Conservation (phyloP, 2,329 filamentous ascomycete genomes). For the Diaporthe longicolla region DNA sequence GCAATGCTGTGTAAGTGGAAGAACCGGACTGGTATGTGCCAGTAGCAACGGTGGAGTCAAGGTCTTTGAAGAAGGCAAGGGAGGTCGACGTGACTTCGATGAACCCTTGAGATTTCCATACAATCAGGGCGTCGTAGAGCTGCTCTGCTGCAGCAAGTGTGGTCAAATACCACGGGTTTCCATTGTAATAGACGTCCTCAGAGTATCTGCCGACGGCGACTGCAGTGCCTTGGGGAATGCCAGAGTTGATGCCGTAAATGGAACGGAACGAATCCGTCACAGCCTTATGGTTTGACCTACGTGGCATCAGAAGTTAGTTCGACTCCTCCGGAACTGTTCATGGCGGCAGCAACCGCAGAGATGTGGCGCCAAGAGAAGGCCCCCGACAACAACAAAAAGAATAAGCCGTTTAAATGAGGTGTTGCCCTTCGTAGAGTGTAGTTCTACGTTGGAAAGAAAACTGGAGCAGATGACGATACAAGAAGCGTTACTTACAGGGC, state of each 20-base stretch:
- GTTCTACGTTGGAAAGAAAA: not conserved
- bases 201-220: slow-evolving; percentile 77
- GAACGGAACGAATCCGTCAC: slow-evolving; percentile 82
- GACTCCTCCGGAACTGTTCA: not conserved
- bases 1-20: slow-evolving; percentile 66
- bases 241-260: slow-evolving; percentile 78
- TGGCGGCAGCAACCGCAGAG: not conserved
- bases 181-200: slow-evolving; percentile 81
- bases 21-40: slow-evolving; percentile 73
- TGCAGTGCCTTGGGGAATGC: slow-evolving; percentile 71
- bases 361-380: not conserved
- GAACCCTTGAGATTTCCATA: slow-evolving; percentile 75
- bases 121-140: slow-evolving; percentile 81
- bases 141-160: slow-evolving; percentile 85
- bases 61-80: slow-evolving; percentile 78
- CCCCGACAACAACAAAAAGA: not conserved
- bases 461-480: no score
- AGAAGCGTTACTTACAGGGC: slow-evolving; percentile 61
- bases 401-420: not conserved
- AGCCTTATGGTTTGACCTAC: slow-evolving; percentile 77
- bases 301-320: not conserved
- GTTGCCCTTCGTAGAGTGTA: no score
- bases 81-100: slow-evolving; percentile 76
- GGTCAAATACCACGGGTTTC: slow-evolving; percentile 86
- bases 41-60: slow-evolving; percentile 68